A percentile compares a stretch with the other conserved stretches of the same genome.
These are phyloP conservation scores for Fraxinus velutina DNA, from an alignment of 305 asterid genomes.

Conservation along the genomic window DNA sequence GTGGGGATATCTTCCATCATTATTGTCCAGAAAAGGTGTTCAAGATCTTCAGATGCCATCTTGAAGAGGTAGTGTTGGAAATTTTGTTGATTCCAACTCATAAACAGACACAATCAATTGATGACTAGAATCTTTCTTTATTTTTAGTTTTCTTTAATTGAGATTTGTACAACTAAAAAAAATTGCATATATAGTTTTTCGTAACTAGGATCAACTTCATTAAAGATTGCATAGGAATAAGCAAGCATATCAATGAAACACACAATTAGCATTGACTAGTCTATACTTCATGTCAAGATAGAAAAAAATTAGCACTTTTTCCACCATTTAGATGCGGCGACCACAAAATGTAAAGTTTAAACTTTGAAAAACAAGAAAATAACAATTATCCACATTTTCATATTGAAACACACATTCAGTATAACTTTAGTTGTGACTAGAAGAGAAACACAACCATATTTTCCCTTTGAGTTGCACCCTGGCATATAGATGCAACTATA, in stretches of 20 bases:
- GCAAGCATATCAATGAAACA: neutral
- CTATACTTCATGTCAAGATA: neutral
- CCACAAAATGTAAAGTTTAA: neutral
- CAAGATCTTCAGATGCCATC: neutral
- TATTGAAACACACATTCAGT: neutral
- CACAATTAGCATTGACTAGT: neutral
- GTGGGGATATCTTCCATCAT: neutral
- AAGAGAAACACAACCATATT: neutral
- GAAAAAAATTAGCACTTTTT: neutral
- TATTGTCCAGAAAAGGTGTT: neutral
- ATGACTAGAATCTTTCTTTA: neutral
- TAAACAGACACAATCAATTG: neutral
- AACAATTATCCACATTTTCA: neutral
- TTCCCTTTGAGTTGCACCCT: neutral
- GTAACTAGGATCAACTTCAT: neutral
- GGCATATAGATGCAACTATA: slow-evolving; percentile 3
- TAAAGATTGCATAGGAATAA: neutral
- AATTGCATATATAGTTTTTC: neutral
- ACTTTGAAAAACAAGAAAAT: neutral
- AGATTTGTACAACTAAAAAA: neutral
- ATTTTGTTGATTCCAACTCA: neutral
- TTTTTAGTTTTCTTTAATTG: neutral
- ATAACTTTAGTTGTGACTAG: neutral
- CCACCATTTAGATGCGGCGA: neutral
- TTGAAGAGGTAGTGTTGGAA: neutral